A percentile compares a stretch with the other conserved stretches of the same genome.
phyloP scores from a whole-genome alignment of 306 rosid genomes.

The Glycyrrhiza uralensis region DNA sequence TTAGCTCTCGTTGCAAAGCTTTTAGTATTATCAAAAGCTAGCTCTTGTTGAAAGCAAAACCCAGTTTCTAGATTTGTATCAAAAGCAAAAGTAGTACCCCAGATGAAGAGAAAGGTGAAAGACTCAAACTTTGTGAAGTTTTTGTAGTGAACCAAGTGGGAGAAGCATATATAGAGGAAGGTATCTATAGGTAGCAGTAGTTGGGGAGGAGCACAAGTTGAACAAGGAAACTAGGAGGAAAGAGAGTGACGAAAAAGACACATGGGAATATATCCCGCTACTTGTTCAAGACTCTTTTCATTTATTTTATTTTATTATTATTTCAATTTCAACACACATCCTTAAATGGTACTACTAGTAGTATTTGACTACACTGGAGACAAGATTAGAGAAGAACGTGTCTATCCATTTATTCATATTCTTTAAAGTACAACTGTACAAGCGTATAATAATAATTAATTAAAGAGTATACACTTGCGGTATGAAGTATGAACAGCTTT shows the following conservation, averaged over 20 bases:
- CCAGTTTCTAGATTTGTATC: no score
- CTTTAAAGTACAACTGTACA: not conserved
- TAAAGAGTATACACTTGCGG: no score
- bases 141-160: not conserved
- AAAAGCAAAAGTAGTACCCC: no score
- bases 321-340: constrained; percentile 12
- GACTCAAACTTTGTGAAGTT: not conserved
- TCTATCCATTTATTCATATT: not conserved
- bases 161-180: constrained; percentile 14
- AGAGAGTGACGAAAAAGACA: constrained; percentile 25
- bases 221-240: constrained; percentile 55
- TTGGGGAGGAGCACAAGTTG: constrained; percentile 15
- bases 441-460: no score
- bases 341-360: not conserved
- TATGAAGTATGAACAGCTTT: no score
- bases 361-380: not conserved
- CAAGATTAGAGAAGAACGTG: constrained; percentile 24
- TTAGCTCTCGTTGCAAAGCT: no score
- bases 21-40: no score
- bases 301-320: not conserved
- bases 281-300: constrained; percentile 30
- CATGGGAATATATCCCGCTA: not conserved
- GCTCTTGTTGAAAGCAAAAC: not conserved
- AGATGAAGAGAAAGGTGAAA: constrained; percentile 19
- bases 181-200: not conserved